Base-by-base conservation (phyloP, 129 eudicot species). In the Helichrysum umbraculigerum region DNA sequence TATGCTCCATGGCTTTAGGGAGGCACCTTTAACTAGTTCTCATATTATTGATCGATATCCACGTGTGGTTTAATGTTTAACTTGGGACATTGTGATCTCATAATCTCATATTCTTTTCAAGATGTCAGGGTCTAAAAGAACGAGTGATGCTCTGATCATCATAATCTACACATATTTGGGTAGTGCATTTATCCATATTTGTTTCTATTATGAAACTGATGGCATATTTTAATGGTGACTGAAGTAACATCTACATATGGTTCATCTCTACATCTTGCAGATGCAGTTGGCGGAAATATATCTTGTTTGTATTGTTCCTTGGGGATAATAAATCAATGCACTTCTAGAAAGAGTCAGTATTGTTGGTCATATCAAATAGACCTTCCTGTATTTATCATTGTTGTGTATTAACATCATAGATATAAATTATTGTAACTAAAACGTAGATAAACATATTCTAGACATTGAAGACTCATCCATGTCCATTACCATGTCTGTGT, bases 141-240 rank as follows among this genome's bases (percentile, higher is more conserved):
- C 17, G 61, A 56, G 28, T 34, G 37, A 34, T 5, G 37, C 6
- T 34, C 37, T 11, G 61, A n/a, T 25, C 21, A 4, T 56, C 61
- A 56, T 56, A 56, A n/a, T 34, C 37, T 14, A n/a, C 4, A 56
- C 17, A 8, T 57, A 7, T 6, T 76, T 16, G 22, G 58, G 58
- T 16, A 68, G 58, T 20, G 64, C 57, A 37, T 66, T 28, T 54
- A 66, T 33, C 42, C 39, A 22, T 54, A 76, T 54, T 35, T 52
- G 74, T 76, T 34, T 76, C 63, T 7, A 16, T 52, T 15, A 22
- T 7, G 42, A 75, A 51, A 75, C 32, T 57, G 28, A 44, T 75
- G 11, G 44, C 41, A 0, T 75, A 41, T 50, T 73, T 65, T 19
- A 19, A 19, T 3, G 51, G 71, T 30, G 71, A 63, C 17, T 75